Conservation (phyloP, 768 basidiomycete species). For the Suillus lakei region DNA sequence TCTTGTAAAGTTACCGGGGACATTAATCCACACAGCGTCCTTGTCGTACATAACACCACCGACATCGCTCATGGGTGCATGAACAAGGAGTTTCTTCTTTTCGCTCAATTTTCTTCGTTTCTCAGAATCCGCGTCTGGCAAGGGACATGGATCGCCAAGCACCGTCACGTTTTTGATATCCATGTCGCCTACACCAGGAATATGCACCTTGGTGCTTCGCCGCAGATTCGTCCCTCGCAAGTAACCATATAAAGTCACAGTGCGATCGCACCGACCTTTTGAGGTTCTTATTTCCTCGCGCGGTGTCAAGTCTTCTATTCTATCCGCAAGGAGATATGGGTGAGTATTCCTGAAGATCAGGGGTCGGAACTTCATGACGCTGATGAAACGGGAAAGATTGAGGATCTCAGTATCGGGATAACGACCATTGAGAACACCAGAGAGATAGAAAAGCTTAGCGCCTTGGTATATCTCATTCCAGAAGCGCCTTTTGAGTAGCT, state of each 20-base stretch:
- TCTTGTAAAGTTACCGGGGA: slow-evolving; percentile 90
- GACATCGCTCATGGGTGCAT: slow-evolving; percentile 99
- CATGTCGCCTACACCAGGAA: slow-evolving; percentile 94
- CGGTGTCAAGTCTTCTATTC: slow-evolving; percentile 92
- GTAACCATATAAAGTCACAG: slow-evolving; percentile 93
- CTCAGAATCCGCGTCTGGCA: slow-evolving; percentile 91
- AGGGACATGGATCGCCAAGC: slow-evolving; percentile 93
- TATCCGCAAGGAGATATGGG: slow-evolving; percentile 93
- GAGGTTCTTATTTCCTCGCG: slow-evolving; percentile 78
- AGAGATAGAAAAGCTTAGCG: slow-evolving; percentile 97
- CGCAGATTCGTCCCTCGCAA: slow-evolving; percentile 88
- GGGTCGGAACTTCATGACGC: slow-evolving; percentile 98
- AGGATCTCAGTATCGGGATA: slow-evolving; percentile 97
- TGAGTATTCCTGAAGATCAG: slow-evolving; percentile 95
- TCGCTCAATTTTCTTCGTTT: slow-evolving; percentile 92
- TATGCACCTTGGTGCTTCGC: slow-evolving; percentile 79
- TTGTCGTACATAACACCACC: slow-evolving; percentile 98
- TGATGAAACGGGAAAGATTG: slow-evolving; percentile 94
- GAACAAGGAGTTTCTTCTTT: slow-evolving; percentile 88
- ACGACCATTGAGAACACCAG: slow-evolving; percentile 94
- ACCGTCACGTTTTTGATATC: slow-evolving; percentile 71
- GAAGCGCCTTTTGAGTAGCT: slow-evolving; percentile 94
- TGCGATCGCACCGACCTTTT: slow-evolving; percentile 92
- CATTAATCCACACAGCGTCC: slow-evolving; percentile 97
- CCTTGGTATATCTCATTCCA: slow-evolving; percentile 99